A percentile compares a stretch with the other conserved stretches of the same genome.
Evolutionary conservation across 108 stramenopile genomes (phyloP).

Genomic region (Nannochloropsis gaditana): DNA sequence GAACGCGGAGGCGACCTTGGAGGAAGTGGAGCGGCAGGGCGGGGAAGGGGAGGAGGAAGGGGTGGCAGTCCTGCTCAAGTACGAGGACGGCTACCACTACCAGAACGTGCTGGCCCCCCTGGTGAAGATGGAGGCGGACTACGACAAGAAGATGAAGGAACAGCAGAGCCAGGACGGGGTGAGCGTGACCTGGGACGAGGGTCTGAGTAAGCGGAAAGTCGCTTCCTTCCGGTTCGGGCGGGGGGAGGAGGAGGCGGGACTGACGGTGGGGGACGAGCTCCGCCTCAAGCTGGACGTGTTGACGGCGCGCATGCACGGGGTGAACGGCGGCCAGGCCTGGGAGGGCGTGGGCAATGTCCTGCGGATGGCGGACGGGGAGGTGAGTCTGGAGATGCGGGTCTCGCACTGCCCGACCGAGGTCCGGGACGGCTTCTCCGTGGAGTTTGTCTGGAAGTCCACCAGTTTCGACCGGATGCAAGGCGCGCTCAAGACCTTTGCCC

Average conservation of each 20-base stretch:
- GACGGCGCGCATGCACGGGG: slow-evolving; percentile 65
- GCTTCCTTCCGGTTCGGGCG: slow-evolving; percentile 62
- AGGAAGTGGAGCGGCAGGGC: slow-evolving; percentile 70
- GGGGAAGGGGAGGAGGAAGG: slow-evolving; percentile 70
- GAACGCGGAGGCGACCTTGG: slow-evolving; percentile 79
- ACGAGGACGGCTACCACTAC: slow-evolving; percentile 97
- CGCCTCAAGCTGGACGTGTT: slow-evolving; percentile 70
- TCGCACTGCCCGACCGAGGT: neutral
- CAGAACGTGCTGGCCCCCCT: slow-evolving; percentile 92
- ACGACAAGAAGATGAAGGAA: slow-evolving; percentile 90
- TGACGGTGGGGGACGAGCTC: slow-evolving; percentile 90
- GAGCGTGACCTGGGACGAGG: slow-evolving; percentile 81
- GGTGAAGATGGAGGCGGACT: slow-evolving; percentile 96
- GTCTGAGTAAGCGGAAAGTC: slow-evolving; percentile 72
- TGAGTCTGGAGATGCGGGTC: slow-evolving; percentile 70
- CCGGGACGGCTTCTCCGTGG: slow-evolving; percentile 49
- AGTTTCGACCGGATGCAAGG: slow-evolving; percentile 96
- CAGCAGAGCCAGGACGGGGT: slow-evolving; percentile 76
- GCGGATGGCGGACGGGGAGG: slow-evolving; percentile 79
- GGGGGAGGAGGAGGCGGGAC: slow-evolving; percentile 54
- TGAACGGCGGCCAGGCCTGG: slow-evolving; percentile 55
- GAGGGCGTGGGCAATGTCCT: slow-evolving; percentile 84
- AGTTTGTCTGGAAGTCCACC: slow-evolving; percentile 93
- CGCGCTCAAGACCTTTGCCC: slow-evolving; percentile 93
- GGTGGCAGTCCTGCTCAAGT: slow-evolving; percentile 71